phyloP scores from a whole-genome alignment of 495 filamentous ascomycete species.

The Trichoderma parareesei region DNA sequence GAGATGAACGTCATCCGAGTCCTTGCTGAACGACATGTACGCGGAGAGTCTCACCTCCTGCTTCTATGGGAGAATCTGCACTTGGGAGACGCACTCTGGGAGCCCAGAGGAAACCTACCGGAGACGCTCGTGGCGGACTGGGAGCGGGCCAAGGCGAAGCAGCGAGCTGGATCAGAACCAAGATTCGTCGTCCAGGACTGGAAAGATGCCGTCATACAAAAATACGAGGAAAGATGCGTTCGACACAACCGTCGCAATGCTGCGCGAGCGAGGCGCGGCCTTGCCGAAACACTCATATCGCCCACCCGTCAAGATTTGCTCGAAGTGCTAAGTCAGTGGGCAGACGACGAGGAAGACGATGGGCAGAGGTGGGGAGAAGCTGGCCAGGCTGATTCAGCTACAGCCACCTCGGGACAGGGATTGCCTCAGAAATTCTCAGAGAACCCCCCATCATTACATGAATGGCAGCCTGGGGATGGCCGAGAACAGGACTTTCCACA shows the following conservation, averaged over 20 bases:
- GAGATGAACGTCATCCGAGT: conserved; percentile 12
- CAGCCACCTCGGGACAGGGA: too few species aligned
- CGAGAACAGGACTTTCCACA: too few species aligned
- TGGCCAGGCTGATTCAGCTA: too few species aligned
- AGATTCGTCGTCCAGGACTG: conserved; percentile 36
- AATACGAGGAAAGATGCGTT: conserved; percentile 21
- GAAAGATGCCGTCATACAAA: conserved; percentile 18
- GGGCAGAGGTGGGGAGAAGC: too few species aligned
- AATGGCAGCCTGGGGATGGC: too few species aligned
- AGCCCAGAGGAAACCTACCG: conserved; percentile 39
- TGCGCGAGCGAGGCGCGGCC: conserved; percentile 17
- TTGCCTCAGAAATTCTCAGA: too few species aligned
- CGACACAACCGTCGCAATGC: conserved; percentile 29
- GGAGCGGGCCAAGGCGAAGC: conserved; percentile 32
- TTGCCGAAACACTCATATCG: not conserved
- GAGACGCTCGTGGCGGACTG: conserved; percentile 36
- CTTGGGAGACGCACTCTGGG: conserved; percentile 43
- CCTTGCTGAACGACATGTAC: conserved; percentile 31
- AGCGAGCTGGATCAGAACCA: conserved; percentile 27
- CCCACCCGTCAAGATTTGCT: not conserved
- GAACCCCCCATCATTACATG: too few species aligned
- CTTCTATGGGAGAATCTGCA: conserved; percentile 50
- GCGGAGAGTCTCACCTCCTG: conserved; percentile 34
- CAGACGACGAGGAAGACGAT: not conserved
- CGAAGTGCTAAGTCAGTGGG: not conserved